Evolutionary conservation across 192 early-diverging fungal species (phyloP).

Genomic region (Coemansia sp.): DNA sequence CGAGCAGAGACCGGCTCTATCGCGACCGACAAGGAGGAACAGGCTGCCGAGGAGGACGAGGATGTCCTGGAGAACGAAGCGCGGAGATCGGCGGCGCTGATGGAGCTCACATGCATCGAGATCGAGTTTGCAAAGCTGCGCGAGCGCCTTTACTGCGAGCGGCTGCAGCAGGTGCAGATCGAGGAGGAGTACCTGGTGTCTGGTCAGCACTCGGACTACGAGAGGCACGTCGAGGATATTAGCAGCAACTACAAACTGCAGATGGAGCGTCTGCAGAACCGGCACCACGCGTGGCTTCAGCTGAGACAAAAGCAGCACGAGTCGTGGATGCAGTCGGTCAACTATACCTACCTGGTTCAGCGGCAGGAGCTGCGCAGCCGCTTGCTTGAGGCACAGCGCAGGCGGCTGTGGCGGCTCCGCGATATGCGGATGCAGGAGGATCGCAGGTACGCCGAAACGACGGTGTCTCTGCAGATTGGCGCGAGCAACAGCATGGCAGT

Average conservation of each 20-base stretch:
- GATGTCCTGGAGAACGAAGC: constrained; percentile 27
- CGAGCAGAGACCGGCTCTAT: background rate
- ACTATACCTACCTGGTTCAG: constrained; percentile 47
- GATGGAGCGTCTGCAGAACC: constrained; percentile 29
- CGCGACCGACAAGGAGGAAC: background rate
- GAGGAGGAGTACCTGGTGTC: constrained; percentile 40
- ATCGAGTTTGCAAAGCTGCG: constrained; percentile 54
- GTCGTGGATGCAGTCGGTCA: constrained; percentile 23
- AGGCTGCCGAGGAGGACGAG: constrained; percentile 1
- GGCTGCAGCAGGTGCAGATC: constrained; percentile 47
- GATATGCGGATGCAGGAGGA: constrained; percentile 42
- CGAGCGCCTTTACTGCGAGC: constrained; percentile 46
- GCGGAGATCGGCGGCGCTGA: constrained; percentile 36
- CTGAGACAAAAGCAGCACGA: constrained; percentile 40
- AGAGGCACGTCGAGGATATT: constrained; percentile 33
- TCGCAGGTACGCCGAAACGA: constrained; percentile 14
- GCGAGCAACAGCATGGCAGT: too few relatives aligned
- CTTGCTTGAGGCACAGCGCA: constrained; percentile 29
- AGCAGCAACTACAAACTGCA: constrained; percentile 14
- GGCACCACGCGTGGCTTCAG: constrained; percentile 37
- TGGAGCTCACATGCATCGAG: constrained; percentile 47
- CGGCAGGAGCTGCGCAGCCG: constrained; percentile 49
- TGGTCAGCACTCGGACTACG: constrained; percentile 47
- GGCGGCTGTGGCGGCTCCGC: constrained; percentile 39
- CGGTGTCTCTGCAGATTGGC: constrained; percentile 5